Percentiles rank a stretch among this genome's conserved stretches.
phyloP scores from a whole-genome alignment of 1,284 basidiomycete genomes.

The Leccinum subrobustum region DNA sequence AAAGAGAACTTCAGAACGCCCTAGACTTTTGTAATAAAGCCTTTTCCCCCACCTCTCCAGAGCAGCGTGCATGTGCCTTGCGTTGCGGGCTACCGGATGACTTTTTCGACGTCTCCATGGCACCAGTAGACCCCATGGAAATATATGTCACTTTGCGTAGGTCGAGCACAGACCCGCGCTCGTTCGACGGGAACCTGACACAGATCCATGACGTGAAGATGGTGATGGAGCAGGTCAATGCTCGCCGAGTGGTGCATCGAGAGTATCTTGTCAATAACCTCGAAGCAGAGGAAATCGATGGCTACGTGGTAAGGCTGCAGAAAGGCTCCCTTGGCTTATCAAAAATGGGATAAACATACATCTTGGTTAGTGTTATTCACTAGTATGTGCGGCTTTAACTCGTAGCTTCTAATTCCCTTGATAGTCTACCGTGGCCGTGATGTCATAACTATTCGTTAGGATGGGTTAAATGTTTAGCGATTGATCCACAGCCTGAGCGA shows the following conservation, averaged over 20 bases:
- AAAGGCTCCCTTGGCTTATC: constrained; percentile 47
- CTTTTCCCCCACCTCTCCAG: constrained; percentile 56
- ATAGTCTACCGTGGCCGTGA: background rate
- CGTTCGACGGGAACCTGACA: constrained; percentile 16
- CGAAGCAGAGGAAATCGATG: constrained; percentile 49
- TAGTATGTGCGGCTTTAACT: background rate
- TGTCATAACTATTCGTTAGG: background rate
- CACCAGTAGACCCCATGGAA: constrained; percentile 43
- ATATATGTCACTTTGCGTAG: constrained; percentile 35
- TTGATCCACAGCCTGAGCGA: too few relatives aligned
- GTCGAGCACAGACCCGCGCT: constrained; percentile 2
- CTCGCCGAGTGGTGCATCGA: constrained; percentile 48
- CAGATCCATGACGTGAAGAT: constrained; percentile 39
- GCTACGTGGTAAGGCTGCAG: constrained; percentile 48
- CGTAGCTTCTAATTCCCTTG: background rate
- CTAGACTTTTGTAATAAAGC: constrained; percentile 60
- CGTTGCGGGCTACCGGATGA: constrained; percentile 27
- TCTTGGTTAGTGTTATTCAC: background rate
- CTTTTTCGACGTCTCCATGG: constrained; percentile 46
- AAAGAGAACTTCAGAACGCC: constrained; percentile 64
- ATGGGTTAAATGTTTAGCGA: too few relatives aligned
- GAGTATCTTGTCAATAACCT: constrained; percentile 55
- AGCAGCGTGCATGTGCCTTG: constrained; percentile 38
- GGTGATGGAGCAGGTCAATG: constrained; percentile 54
- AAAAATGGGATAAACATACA: background rate